Percentiles rank a stretch among this genome's conserved stretches.
phyloP scores from a whole-genome alignment of 768 basidiomycete genomes.

The Tricholoma matsutake region DNA sequence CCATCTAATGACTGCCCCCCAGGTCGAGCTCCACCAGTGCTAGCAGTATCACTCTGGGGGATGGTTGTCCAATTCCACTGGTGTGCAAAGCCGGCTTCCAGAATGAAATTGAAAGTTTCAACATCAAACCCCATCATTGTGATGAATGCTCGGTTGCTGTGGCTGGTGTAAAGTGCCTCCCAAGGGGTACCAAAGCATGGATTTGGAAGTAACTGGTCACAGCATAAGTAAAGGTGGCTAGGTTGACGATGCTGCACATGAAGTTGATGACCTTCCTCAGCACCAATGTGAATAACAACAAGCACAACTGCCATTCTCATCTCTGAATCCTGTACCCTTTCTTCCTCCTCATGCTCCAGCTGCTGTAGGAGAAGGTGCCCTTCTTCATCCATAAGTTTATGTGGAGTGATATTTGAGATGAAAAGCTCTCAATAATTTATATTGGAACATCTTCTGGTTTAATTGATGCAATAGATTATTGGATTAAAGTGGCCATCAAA shows the following conservation, averaged over 20 bases:
- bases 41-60: constrained; percentile 24
- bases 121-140: constrained; percentile 44
- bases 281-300: no score
- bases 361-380: no score
- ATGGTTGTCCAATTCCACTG: constrained; percentile 24
- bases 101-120: constrained; percentile 30
- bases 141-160: constrained; percentile 38
- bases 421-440: not conserved
- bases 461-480: constrained; percentile 4
- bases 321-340: constrained; percentile 1
- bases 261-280: no score
- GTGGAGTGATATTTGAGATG: not conserved
- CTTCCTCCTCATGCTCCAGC: no score
- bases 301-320: constrained; percentile 6
- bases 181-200: constrained; percentile 30
- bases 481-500: constrained; percentile 5
- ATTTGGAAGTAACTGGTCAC: no score
- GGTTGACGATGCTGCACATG: no score
- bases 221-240: no score
- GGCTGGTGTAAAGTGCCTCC: constrained; percentile 28
- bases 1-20: constrained; percentile 33
- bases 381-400: constrained; percentile 1
- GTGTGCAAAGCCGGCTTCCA: constrained; percentile 30
- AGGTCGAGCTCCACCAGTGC: constrained; percentile 20
- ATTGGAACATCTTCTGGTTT: constrained; percentile 9